Base-by-base conservation (phyloP, 441 rosid genomes). In the Codiaeum variegatum region DNA sequence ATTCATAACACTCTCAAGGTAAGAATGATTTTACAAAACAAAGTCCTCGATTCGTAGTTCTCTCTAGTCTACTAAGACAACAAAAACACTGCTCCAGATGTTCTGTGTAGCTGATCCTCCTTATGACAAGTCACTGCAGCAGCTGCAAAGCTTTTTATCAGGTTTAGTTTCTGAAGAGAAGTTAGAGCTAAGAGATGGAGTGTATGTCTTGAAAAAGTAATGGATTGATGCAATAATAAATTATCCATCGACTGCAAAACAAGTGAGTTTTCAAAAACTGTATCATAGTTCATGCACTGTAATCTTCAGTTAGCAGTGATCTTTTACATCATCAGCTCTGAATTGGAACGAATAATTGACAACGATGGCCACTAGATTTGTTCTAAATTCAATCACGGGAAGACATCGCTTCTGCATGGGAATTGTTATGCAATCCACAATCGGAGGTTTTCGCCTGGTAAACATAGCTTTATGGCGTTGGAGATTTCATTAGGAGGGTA, bases 1-100 rank as follows among this genome's bases (percentile, higher is more conserved):
- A 95, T 93, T 78, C 98, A 95, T 66, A 91, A 93, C 74, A 91
- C 92, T 29, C 95, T 93, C 60, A 93, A 93, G 94, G 97, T 91
- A 81, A 85, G 75, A 51, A n/a, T 51, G 40, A 66, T 71, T 51
- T 28, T 36, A 49, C 38, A 56, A 31, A 44, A 44, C 38, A 58
- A 36, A 31, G 11, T 34, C 24, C 24, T 0, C 16, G 31, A 19
- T 13, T 69, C n/a, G 5, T 18, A 46, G 54, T 52, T 62, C 0
- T 67, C 8, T 32, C 67, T 52, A 29, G 42, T 46, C 46, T 60
- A 28, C 29, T 46, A 36, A 29, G 54, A 44, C 46, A 40, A 66
- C 69, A 69, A 11, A 36, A 44, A 54, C 42, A 49, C 73, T 71
- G 42, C 38, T 76, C 82, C 86, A 95, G 97, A 93, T 93, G 89